Evolutionary conservation across 306 rosid species (phyloP), one percentile per base, ranked within the genome.

Genomic region (Vachellia collinsii): DNA sequence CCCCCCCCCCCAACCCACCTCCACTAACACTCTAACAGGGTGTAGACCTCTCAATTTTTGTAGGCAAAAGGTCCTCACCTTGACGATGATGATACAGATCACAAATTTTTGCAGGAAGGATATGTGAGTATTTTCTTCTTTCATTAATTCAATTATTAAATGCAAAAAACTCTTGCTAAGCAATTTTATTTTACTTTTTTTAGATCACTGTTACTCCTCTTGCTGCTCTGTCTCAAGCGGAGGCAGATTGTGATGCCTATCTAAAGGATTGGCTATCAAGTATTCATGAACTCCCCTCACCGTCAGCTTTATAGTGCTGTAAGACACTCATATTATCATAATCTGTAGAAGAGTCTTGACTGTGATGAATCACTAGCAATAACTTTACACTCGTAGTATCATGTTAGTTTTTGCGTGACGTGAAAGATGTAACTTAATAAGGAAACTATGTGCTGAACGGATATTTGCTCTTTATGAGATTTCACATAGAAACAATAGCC

Each of bases 141-240:
- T 39, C 37, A 19, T 17, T 11, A 51, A 36, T 71, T 70, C 38
- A 54, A 19, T 69, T 69, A 75, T 37, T 77, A 59, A 83, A 59
- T 74, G 64, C 70, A 3, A 20, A 70, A 65, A 70, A 16, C 20
- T 34, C 51, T 56, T 29, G 77, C 41, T 79, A 20, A 66, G 8
- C 75, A 4, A 53, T 77, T 78, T 75, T 5, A 6, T 83, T 37
- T 11, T 53, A n/a, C n/a, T 14, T 53, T 44, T 65, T 84, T 29
- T 5, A 95, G 99, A 91, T 95, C 72, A 89, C 97, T 38, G 94
- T 95, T 80, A 90, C 97, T 81, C 96, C 99, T 72, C 93, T 95
- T 64, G 93, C 88, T 65, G 97, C 90, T 83, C 81, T 90, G 69
- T 87, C 96, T 63, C 79, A n/a, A 51, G 93, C 90, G 11, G 99